phyloP scores from a whole-genome alignment of 805 yeast species.

The Scheffersomyces lignosus region DNA sequence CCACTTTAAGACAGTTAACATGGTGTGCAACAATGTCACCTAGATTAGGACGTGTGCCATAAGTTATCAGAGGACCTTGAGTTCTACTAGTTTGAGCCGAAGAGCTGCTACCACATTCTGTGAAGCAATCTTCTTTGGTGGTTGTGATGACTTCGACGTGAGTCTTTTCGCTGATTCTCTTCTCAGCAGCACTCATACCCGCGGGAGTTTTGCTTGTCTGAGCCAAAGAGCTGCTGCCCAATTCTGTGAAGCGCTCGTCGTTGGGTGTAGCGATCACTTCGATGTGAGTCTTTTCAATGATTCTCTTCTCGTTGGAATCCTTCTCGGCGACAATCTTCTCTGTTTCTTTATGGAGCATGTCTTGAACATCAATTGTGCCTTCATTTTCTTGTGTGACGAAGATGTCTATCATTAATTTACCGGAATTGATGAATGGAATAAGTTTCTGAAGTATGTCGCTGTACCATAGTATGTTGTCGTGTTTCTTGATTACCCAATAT shows the following conservation, averaged over 20 bases:
- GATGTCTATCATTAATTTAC: constrained; percentile 23
- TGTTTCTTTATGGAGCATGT: constrained; percentile 5
- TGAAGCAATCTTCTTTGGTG: constrained; percentile 11
- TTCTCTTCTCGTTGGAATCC: constrained; percentile 1
- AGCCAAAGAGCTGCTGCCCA: constrained; percentile 1
- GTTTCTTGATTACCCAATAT: constrained; percentile 31
- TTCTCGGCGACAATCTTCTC: background rate
- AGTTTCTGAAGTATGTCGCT: constrained; percentile 32
- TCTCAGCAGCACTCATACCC: background rate
- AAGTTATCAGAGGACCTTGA: background rate
- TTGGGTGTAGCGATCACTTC: constrained; percentile 12
- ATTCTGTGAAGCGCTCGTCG: constrained; percentile 12
- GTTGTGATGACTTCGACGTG: constrained; percentile 14
- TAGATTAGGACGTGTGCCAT: constrained; percentile 2
- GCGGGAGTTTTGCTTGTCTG: background rate
- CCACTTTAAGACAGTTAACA: background rate
- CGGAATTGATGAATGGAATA: constrained; percentile 19
- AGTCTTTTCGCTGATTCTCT: constrained; percentile 17
- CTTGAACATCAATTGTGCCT: constrained; percentile 4
- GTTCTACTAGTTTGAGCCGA: background rate
- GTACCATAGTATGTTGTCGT: constrained; percentile 36
- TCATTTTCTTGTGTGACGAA: constrained; percentile 26
- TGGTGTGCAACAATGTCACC: background rate
- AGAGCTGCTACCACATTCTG: constrained; percentile 7
- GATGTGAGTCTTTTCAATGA: constrained; percentile 19